A percentile compares a stretch with the other conserved stretches of the same genome.
Evolutionary conservation across 495 filamentous ascomycete genomes (phyloP).

Genomic region (Trichocladium antarcticum): DNA sequence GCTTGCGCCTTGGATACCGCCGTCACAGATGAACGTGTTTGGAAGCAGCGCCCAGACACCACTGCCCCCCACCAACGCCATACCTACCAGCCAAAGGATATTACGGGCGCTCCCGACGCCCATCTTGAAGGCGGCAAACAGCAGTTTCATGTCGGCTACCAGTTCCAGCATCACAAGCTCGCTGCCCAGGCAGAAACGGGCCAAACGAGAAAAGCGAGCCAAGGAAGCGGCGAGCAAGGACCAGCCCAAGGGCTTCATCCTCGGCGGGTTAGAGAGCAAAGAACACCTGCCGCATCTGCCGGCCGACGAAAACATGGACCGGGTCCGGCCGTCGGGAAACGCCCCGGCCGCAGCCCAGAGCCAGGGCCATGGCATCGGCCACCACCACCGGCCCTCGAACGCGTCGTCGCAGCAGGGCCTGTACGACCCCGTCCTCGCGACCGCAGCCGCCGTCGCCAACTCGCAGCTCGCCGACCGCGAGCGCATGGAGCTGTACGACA

Average conservation of each 20-base stretch:
- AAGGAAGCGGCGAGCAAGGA: slow-evolving; percentile 16
- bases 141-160: slow-evolving; percentile 84
- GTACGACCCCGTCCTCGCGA: slow-evolving; percentile 33
- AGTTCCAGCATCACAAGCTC: slow-evolving; percentile 80
- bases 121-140: slow-evolving; percentile 86
- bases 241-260: slow-evolving; percentile 28
- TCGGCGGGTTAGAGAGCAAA: slow-evolving; percentile 27
- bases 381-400: slow-evolving; percentile 25
- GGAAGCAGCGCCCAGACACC: slow-evolving; percentile 54
- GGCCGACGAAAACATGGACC: slow-evolving; percentile 29
- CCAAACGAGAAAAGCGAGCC: slow-evolving; percentile 48
- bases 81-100: slow-evolving; percentile 86
- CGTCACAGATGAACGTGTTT: slow-evolving; percentile 84
- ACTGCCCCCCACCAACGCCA: slow-evolving; percentile 62
- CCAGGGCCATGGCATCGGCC: slow-evolving; percentile 13
- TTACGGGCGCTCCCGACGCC: slow-evolving; percentile 85
- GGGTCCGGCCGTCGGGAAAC: slow-evolving; percentile 23
- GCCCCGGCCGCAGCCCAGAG: slow-evolving; percentile 13
- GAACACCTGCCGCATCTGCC: slow-evolving; percentile 29
- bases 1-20: slow-evolving; percentile 94
- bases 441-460: slow-evolving; percentile 30
- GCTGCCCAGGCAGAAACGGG: slow-evolving; percentile 46
- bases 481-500: slow-evolving; percentile 71
- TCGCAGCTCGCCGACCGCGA: slow-evolving; percentile 48
- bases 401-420: slow-evolving; percentile 15